These are phyloP conservation scores for Monosporozyma yasuniensis DNA, from an alignment of 805 yeast species.

Conservation along the genomic window DNA sequence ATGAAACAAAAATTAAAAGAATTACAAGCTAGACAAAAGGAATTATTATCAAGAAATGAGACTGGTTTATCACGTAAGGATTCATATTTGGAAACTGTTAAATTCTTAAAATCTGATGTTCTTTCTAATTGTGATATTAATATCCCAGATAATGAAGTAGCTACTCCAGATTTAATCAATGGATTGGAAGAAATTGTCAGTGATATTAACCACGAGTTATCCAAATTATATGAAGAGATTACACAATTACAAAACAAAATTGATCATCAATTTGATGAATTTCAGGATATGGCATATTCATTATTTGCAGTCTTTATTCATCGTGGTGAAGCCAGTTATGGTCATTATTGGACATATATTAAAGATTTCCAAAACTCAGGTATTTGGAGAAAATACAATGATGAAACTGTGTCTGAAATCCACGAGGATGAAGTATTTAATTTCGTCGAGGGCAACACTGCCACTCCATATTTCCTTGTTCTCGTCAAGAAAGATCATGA, in stretches of 20 bases:
- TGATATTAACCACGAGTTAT: slow-evolving; percentile 39
- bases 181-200: slow-evolving; percentile 39
- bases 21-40: slow-evolving; percentile 37
- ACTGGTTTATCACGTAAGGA: slow-evolving; percentile 43
- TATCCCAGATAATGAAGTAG: slow-evolving; percentile 24
- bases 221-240: slow-evolving; percentile 35
- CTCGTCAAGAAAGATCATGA: slow-evolving; percentile 60
- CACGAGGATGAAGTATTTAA: slow-evolving; percentile 55
- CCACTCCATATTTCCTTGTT: slow-evolving; percentile 89
- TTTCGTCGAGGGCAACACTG: slow-evolving; percentile 60
- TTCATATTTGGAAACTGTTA: slow-evolving; percentile 46
- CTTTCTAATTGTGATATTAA: slow-evolving; percentile 11
- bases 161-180: slow-evolving; percentile 5
- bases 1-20: slow-evolving; percentile 51
- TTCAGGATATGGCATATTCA: slow-evolving; percentile 62
- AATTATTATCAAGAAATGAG: slow-evolving; percentile 39
- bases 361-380: slow-evolving; percentile 54
- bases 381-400: slow-evolving; percentile 83
- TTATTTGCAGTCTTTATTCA: slow-evolving; percentile 91
- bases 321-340: slow-evolving; percentile 91
- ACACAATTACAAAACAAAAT: slow-evolving; percentile 40
- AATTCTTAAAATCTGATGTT: slow-evolving; percentile 42
- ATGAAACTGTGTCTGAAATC: slow-evolving; percentile 86
- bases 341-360: slow-evolving; percentile 95
- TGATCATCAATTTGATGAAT: slow-evolving; percentile 50